Evolutionary conservation across 2,329 filamentous ascomycete species (phyloP), one percentile per base, ranked within the genome.

Genomic region (Arthrobotrys iridis): DNA sequence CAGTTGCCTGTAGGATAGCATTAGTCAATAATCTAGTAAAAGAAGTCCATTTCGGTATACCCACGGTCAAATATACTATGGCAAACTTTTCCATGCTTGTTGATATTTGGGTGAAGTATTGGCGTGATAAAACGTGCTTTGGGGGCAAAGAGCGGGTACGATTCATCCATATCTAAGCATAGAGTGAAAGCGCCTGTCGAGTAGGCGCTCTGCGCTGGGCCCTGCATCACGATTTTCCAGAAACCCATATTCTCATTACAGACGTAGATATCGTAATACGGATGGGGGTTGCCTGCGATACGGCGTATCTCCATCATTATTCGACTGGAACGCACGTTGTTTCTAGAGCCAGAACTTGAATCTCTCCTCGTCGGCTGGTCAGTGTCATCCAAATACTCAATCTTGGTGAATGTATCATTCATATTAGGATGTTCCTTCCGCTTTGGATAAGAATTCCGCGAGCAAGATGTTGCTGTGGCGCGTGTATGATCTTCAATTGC

Each of bases 151-250:
- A 78, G 77, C 2, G 82, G 82, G 67, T 82, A 83, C 15, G 79
- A 62, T 2, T 82, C 79, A 11, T 78, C 80, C 76, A 82, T 81
- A 41, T 82, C 79, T 1, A 82, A 76, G 66, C 83, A 83, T 3
- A 83, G 76, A 22, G 83, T 22, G 77, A 83, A 83, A 0, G 77
- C 79, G 20, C 80, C 81, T 15, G 66, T 68, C 1, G 77, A 76
- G 55, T 83, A 83, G 1, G 81, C 58, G 76, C 48, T 79, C 78
- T 4, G 77, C 79, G 10, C 78, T 74, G 3, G 82, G 80, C 81
- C 82, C 52, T 79, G 66, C 78, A 84, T 82, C 7, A 82, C 81
- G 6, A 83, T 77, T 71, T 83, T 83, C 82, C 81, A 83, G 78
- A 83, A 82, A 2, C 77, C 78, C 74, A 83, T 81, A 65, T 83